Percentiles rank a stretch among this genome's conserved stretches.
These are phyloP conservation scores for Pleurostoma richardsiae DNA, from an alignment of 2,329 filamentous ascomycete species.

Conservation along the genomic window DNA sequence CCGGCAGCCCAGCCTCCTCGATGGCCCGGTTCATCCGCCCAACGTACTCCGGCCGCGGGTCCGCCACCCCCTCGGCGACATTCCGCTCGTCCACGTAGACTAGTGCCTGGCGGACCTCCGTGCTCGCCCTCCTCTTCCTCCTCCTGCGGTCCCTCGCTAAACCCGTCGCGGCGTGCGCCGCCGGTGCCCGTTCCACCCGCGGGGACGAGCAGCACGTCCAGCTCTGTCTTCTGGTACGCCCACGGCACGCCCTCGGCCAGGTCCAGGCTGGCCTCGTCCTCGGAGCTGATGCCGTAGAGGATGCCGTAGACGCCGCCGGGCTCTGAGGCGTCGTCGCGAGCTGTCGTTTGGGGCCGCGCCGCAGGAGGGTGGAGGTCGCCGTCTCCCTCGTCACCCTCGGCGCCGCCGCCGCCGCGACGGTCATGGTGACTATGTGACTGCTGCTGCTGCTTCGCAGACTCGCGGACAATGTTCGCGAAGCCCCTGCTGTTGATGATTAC, in stretches of 20 bases:
- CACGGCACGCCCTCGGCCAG: constrained; percentile 54
- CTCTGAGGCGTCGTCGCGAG: not conserved
- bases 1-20: constrained; percentile 53
- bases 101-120: constrained; percentile 29
- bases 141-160: not conserved
- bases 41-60: constrained; percentile 52
- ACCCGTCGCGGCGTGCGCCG: too few relatives aligned
- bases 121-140: not conserved
- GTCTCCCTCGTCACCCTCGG: not conserved
- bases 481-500: constrained; percentile 44
- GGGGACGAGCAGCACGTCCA: constrained; percentile 30
- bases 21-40: constrained; percentile 59
- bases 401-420: not conserved
- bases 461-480: constrained; percentile 34
- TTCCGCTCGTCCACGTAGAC: constrained; percentile 52
- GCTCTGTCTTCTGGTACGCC: constrained; percentile 51
- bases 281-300: constrained; percentile 42
- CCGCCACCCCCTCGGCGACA: constrained; percentile 19
- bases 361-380: too few relatives aligned
- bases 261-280: constrained; percentile 48
- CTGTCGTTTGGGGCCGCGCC: not conserved
- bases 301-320: constrained; percentile 48
- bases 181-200: not conserved
- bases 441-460: not conserved
- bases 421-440: not conserved